Evolutionary conservation across 73 alveolate genomes (phyloP).

Genomic region (Symbiodinium natans): DNA sequence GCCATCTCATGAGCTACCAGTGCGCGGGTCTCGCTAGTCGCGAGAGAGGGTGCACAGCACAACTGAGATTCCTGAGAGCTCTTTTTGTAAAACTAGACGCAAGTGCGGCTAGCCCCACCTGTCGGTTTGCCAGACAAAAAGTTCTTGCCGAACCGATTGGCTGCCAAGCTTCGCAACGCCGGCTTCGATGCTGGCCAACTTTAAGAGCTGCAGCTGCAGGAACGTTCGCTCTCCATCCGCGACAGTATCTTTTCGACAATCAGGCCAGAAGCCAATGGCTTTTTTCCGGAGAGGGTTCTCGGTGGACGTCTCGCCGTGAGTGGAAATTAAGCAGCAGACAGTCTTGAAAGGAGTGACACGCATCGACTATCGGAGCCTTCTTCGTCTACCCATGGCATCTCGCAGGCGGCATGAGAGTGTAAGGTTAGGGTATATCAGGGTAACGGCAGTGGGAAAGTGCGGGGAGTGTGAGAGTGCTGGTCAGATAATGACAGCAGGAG

Average conservation of each 20-base stretch:
- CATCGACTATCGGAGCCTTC: too few species aligned
- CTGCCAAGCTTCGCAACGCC: neutral
- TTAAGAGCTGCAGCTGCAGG: too few species aligned
- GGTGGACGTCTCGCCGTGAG: too few species aligned
- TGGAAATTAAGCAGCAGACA: too few species aligned
- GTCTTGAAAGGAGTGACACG: neutral
- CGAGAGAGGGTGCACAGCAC: constrained; percentile 22
- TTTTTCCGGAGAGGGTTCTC: too few species aligned
- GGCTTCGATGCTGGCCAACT: too few species aligned
- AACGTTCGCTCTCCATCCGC: neutral
- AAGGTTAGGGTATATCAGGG: too few species aligned
- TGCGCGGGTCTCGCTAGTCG: constrained; percentile 83
- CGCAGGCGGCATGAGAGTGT: too few species aligned
- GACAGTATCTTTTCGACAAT: neutral
- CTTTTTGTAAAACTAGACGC: neutral
- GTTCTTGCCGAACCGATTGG: neutral
- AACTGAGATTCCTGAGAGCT: neutral
- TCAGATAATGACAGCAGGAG: too few species aligned
- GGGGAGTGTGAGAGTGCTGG: too few species aligned
- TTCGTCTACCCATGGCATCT: too few species aligned
- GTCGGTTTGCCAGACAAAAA: neutral
- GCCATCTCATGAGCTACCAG: neutral
- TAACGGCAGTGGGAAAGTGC: too few species aligned
- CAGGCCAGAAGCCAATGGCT: neutral
- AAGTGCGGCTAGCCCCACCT: neutral